phyloP scores from a whole-genome alignment of 106 monocot species.

The Platanthera guangdongensis region DNA sequence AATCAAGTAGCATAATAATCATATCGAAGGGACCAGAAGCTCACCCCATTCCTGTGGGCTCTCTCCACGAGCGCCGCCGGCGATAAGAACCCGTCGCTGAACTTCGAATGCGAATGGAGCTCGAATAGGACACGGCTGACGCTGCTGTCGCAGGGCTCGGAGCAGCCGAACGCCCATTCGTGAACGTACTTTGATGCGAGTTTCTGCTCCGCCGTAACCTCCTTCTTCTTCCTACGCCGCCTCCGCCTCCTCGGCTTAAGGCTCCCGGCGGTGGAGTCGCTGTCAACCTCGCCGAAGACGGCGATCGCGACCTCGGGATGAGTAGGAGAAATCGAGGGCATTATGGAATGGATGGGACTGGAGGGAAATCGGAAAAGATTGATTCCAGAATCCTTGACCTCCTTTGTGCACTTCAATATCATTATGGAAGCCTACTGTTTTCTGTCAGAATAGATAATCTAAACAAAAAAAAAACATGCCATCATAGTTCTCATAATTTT shows the following conservation, averaged over 20 bases:
- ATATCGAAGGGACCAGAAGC: background rate
- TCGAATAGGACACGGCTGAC: conserved; percentile 28
- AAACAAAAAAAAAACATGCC: no score
- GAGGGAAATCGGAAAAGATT: background rate
- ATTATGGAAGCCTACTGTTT: no score
- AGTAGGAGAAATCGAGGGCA: background rate
- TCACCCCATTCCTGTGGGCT: conserved; percentile 44
- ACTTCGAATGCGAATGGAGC: conserved; percentile 36
- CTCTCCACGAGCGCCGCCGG: conserved; percentile 42
- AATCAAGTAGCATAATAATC: background rate
- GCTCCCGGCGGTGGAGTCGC: background rate
- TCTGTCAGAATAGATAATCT: no score
- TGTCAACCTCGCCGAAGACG: background rate
- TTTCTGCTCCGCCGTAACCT: conserved; percentile 19
- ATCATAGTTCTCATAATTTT: no score
- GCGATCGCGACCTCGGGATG: background rate
- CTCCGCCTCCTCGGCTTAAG: conserved; percentile 18
- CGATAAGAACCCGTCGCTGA: conserved; percentile 48
- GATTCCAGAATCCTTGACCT: background rate
- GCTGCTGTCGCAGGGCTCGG: background rate
- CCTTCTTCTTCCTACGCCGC: conserved; percentile 20
- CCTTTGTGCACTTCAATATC: no score
- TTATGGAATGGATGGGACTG: background rate
- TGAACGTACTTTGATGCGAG: conserved; percentile 25
- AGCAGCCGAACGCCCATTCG: conserved; percentile 23